Evolutionary conservation across 2,329 filamentous ascomycete species (phyloP).

Genomic region (Colletotrichum sp.): DNA sequence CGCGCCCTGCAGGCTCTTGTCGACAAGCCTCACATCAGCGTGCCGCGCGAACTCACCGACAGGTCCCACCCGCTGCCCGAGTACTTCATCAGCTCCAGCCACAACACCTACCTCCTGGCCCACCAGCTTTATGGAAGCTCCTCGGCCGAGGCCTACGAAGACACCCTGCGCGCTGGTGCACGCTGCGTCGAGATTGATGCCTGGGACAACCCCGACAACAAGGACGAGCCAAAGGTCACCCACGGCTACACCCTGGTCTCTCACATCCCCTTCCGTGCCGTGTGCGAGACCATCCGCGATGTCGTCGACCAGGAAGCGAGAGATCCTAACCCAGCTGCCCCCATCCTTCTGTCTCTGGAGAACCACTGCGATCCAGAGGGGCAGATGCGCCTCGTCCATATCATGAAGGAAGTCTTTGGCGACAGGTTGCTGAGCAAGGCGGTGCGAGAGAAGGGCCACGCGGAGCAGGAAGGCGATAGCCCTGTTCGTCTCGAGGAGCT

Average conservation of each 20-base stretch:
- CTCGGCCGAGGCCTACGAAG: constrained; percentile 67
- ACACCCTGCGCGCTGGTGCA: constrained; percentile 65
- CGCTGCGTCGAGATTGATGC: constrained; percentile 77
- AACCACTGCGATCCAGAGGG: constrained; percentile 68
- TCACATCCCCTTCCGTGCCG: constrained; percentile 66
- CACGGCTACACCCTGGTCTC: constrained; percentile 74
- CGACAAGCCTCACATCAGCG: constrained; percentile 60
- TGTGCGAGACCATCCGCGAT: constrained; percentile 70
- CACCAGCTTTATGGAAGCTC: constrained; percentile 72
- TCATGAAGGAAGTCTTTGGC: constrained; percentile 70
- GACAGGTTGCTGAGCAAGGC: constrained; percentile 63
- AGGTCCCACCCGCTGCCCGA: constrained; percentile 67
- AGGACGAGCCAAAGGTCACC: constrained; percentile 71
- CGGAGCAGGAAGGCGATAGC: constrained; percentile 57
- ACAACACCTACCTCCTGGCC: constrained; percentile 75
- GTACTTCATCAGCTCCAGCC: constrained; percentile 75
- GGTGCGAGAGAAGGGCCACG: constrained; percentile 59
- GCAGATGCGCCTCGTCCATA: constrained; percentile 65
- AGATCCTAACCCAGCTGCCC: constrained; percentile 50
- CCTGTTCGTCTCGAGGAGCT: constrained; percentile 66
- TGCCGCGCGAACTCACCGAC: constrained; percentile 60
- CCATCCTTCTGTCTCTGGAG: constrained; percentile 69
- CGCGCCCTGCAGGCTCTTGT: constrained; percentile 56
- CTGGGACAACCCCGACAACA: constrained; percentile 68
- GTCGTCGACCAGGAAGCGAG: constrained; percentile 63